Evolutionary conservation across 495 filamentous ascomycete genomes (phyloP).

Genomic region (Astrocystis sublimbata): DNA sequence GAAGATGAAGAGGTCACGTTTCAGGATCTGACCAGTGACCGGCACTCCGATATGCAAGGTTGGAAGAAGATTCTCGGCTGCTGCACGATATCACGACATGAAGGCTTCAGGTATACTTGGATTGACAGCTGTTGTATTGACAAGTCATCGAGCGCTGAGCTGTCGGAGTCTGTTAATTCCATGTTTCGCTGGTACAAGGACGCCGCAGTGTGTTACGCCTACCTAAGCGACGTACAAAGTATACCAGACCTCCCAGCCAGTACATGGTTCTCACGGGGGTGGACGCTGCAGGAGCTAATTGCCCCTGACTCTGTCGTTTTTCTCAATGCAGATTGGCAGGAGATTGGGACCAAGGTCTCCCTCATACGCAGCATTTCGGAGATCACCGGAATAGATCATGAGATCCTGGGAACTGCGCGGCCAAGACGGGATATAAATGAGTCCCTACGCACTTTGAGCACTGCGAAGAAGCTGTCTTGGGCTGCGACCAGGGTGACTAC

Average conservation of each 20-base stretch:
- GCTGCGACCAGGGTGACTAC: neutral
- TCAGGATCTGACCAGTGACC: neutral
- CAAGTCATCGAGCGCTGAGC: neutral
- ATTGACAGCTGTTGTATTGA: neutral
- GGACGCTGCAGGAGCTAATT: neutral
- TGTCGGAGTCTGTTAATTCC: neutral
- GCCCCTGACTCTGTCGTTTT: neutral
- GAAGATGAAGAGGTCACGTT: neutral
- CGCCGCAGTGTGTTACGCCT: neutral
- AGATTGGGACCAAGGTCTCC: neutral
- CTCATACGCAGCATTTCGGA: neutral
- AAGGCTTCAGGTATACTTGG: neutral
- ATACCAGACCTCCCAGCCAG: neutral
- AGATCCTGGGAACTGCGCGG: neutral
- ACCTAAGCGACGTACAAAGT: neutral
- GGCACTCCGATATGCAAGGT: neutral
- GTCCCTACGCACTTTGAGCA: neutral
- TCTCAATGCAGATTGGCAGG: neutral
- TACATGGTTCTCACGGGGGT: neutral
- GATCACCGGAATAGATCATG: neutral
- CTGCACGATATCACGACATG: neutral
- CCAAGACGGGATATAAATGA: neutral
- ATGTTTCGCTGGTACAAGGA: neutral
- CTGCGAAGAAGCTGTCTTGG: neutral
- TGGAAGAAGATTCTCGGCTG: neutral